These are phyloP conservation scores for Podospora pseudoanserina DNA, from an alignment of 495 filamentous ascomycete species.

Conservation along the genomic window DNA sequence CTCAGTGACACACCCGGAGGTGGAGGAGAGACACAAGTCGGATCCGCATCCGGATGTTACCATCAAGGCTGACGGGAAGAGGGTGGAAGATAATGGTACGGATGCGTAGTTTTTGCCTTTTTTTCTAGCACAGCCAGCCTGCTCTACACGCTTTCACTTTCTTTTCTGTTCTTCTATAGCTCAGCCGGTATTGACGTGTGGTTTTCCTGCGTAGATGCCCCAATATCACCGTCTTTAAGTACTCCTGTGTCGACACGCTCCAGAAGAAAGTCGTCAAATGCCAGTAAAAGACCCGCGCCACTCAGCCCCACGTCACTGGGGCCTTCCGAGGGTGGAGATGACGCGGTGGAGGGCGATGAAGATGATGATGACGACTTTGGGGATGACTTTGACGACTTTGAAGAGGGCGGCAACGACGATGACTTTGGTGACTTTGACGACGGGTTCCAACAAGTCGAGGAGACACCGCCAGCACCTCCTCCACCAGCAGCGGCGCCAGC, in stretches of 20 bases:
- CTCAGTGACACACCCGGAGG: slow-evolving; percentile 39
- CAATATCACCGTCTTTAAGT: slow-evolving; percentile 36
- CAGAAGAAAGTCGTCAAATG: slow-evolving; percentile 39
- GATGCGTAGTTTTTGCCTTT: slow-evolving; percentile 33
- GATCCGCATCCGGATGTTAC: slow-evolving; percentile 48
- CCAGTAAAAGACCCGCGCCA: slow-evolving; percentile 15
- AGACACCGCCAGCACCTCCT: slow-evolving; percentile 41
- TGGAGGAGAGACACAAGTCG: slow-evolving; percentile 38
- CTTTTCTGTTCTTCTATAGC: slow-evolving; percentile 19
- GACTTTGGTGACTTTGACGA: slow-evolving; percentile 77
- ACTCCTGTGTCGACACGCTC: slow-evolving; percentile 24
- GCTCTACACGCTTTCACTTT: slow-evolving; percentile 9
- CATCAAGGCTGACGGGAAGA: slow-evolving; percentile 41
- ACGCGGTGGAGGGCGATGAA: slow-evolving; percentile 32
- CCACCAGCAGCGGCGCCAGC: slow-evolving; percentile 28
- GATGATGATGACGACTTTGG: slow-evolving; percentile 57
- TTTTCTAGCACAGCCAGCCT: slow-evolving; percentile 13
- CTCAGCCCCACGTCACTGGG: slow-evolving; percentile 17
- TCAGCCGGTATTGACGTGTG: slow-evolving; percentile 32
- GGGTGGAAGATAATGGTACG: slow-evolving; percentile 35
- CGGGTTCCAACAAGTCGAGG: slow-evolving; percentile 66
- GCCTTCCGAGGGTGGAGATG: neutral
- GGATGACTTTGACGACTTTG: slow-evolving; percentile 96
- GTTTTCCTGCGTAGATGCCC: slow-evolving; percentile 37
- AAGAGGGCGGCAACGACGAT: slow-evolving; percentile 68